Conservation (phyloP, 2,329 filamentous ascomycete genomes). For the Colletotrichum godetiae region DNA sequence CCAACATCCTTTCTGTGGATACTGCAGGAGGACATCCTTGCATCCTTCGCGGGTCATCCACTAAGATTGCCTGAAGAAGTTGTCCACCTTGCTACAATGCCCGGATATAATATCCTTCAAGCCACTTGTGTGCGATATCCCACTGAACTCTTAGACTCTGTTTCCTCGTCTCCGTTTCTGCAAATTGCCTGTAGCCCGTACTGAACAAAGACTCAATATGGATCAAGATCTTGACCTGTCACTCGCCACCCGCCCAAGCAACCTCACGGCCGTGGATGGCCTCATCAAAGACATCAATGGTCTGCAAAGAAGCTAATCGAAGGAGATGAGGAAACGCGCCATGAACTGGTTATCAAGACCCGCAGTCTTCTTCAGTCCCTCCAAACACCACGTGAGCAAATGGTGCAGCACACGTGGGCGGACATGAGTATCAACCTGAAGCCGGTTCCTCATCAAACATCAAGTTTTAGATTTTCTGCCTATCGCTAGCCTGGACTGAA, state of each 20-base stretch:
- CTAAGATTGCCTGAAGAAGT: too few relatives aligned
- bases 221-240: slow-evolving; percentile 3
- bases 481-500: slow-evolving; percentile 38
- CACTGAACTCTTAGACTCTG: too few relatives aligned
- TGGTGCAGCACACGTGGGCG: slow-evolving; percentile 58
- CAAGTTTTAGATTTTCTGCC: neutral
- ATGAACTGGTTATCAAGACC: slow-evolving; percentile 48
- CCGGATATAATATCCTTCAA: too few relatives aligned
- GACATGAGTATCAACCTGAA: slow-evolving; percentile 43
- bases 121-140: too few relatives aligned
- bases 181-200: too few relatives aligned
- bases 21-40: too few relatives aligned
- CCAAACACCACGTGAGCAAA: slow-evolving; percentile 60
- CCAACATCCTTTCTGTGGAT: too few relatives aligned
- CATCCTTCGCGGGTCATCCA: too few relatives aligned
- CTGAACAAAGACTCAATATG: neutral
- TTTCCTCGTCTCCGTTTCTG: too few relatives aligned
- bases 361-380: slow-evolving; percentile 46
- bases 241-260: slow-evolving; percentile 33
- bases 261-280: slow-evolving; percentile 28
- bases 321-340: slow-evolving; percentile 36
- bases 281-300: slow-evolving; percentile 31
- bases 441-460: neutral
- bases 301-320: neutral
- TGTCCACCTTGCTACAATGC: too few relatives aligned